Evolutionary conservation across 2,329 filamentous ascomycete genomes (phyloP), one percentile per base, ranked within the genome.

Genomic region (Penicillium paneum): DNA sequence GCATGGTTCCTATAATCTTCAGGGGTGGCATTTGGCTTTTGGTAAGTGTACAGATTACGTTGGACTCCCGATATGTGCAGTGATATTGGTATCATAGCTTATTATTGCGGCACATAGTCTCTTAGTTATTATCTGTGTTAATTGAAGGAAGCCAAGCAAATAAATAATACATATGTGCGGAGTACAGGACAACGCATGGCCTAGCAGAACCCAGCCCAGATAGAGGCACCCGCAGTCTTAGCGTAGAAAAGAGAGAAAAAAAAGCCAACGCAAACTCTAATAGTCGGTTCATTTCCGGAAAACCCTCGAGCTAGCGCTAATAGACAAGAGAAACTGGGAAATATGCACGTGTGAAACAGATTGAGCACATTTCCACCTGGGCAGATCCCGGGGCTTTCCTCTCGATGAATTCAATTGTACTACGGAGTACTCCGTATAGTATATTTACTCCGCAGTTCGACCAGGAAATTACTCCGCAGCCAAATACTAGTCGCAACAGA

Each of bases 1-100:
- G 41, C 57, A 62, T 38, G 19, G 32, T 32, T 31, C 26, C 26
- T 17, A 46, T 54, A 47, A 43, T 62, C 57, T 56, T 60, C 57
- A 57, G 45, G 32, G 39, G 32, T 45, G 35, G n/a, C 15, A 35
- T n/a, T 40, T 42, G 35, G 32, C 19, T 52, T 24, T 41, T 34
- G 52, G 52, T 21, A 48, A 35, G 34, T 15, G 13, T 35, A 21
- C 15, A 15, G 21, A 15, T 8, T 15, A 19, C 11, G 12, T n/a
- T 24, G 12, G 32, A 32, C 17, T 32, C 38, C 41, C 15, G 15
- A 39, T 21, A 15, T 19, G 13, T 7, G 29, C 45, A 26, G 5
- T 11, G n/a, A 40, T 42, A 41, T 32, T 41, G 29, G 47, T 40
- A 57, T 50, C 38, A 28, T 19, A 15, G 40, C 21, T 21, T 12